phyloP scores from a whole-genome alignment of 2,329 filamentous ascomycete genomes.

The Aspergillus sp. region DNA sequence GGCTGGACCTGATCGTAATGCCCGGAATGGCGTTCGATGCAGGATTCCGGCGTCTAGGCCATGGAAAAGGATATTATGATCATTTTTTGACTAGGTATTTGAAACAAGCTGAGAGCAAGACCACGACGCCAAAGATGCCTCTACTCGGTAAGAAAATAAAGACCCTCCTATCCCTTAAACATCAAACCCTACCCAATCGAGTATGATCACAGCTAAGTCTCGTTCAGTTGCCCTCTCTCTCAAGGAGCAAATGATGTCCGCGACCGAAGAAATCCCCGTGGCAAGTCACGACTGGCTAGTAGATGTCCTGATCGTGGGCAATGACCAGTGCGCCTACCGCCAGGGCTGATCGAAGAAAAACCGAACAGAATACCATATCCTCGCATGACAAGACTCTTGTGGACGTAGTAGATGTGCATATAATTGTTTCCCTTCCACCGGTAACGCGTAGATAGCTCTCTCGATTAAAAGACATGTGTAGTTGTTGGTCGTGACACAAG shows the following conservation, averaged over 20 bases:
- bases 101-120: constrained; percentile 36
- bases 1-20: constrained; percentile 83
- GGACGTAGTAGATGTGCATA: constrained; percentile 20
- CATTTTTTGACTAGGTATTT: constrained; percentile 80
- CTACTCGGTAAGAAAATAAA: constrained; percentile 55
- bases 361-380: constrained; percentile 1
- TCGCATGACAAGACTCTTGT: constrained; percentile 18
- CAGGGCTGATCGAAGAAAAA: constrained; percentile 20
- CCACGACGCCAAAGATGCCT: constrained; percentile 48
- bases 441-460: constrained; percentile 16
- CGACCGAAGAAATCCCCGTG: constrained; percentile 68
- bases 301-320: constrained; percentile 72
- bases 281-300: constrained; percentile 75
- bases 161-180: constrained; percentile 5
- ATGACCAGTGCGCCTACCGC: constrained; percentile 57
- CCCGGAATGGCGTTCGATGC: constrained; percentile 91
- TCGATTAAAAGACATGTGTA: constrained; percentile 11
- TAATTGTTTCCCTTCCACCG: constrained; percentile 15
- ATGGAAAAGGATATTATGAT: constrained; percentile 97
- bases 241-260: constrained; percentile 75
- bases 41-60: constrained; percentile 73
- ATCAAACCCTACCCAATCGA: constrained; percentile 38
- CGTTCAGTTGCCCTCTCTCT: constrained; percentile 73
- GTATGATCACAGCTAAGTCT: constrained; percentile 23
- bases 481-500: constrained; percentile 10